Percentiles rank a stretch among this genome's conserved stretches.
Conservation (phyloP, 768 basidiomycete species). For the Naganishia antarctica region DNA sequence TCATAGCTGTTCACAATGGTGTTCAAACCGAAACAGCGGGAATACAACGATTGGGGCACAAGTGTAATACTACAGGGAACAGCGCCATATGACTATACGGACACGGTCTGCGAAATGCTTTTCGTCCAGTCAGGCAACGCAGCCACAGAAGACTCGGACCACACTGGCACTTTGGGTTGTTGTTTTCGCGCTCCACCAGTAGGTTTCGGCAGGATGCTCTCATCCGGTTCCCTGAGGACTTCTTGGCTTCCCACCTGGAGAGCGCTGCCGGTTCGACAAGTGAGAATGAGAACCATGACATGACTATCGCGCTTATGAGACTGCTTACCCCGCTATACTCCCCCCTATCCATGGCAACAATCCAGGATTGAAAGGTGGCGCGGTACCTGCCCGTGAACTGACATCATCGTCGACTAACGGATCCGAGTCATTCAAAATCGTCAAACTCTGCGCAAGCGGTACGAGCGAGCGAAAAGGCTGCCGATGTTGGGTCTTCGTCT, state of each 20-base stretch:
- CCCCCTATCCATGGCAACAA: slow-evolving; percentile 89
- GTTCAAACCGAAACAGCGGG: not conserved
- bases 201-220: not conserved
- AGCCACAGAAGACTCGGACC: slow-evolving; percentile 3
- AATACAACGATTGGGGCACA: slow-evolving; percentile 4
- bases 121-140: slow-evolving; percentile 9
- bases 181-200: not conserved
- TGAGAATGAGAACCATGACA: no score
- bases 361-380: slow-evolving; percentile 55
- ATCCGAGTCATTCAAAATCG: slow-evolving; percentile 78
- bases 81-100: not conserved
- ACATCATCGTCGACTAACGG: slow-evolving; percentile 46
- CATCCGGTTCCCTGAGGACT: slow-evolving; percentile 6
- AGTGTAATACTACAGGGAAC: not conserved
- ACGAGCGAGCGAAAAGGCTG: slow-evolving; percentile 70
- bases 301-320: slow-evolving; percentile 25
- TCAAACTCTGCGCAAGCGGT: slow-evolving; percentile 65
- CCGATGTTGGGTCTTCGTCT: slow-evolving; percentile 52
- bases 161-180: slow-evolving; percentile 6
- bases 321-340: slow-evolving; percentile 82
- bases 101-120: not conserved
- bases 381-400: not conserved
- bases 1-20: not conserved
- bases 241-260: slow-evolving; percentile 17
- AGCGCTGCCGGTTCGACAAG: not conserved